Percentiles rank a stretch among this genome's conserved stretches.
Evolutionary conservation across 106 monocot species (phyloP).

Genomic region (Platanthera guangdongensis): DNA sequence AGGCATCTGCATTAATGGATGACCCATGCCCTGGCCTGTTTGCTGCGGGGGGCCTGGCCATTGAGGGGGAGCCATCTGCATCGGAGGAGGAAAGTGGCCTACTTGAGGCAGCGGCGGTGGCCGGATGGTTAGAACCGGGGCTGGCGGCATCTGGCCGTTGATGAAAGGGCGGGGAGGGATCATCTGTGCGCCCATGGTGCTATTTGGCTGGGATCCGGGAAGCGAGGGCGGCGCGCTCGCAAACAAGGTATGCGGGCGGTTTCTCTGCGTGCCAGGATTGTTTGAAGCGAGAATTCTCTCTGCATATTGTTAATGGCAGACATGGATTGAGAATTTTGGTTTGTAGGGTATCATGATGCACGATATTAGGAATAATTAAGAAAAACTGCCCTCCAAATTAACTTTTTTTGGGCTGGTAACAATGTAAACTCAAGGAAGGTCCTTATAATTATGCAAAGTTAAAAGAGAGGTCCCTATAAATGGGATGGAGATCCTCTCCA

Average conservation of each 20-base stretch:
- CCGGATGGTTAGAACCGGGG: slow-evolving; percentile 29
- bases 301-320: slow-evolving; percentile 18
- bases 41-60: slow-evolving; percentile 55
- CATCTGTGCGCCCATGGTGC: slow-evolving; percentile 6
- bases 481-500: too few relatives aligned
- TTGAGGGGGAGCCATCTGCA: slow-evolving; percentile 43
- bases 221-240: slow-evolving; percentile 87
- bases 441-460: too few relatives aligned
- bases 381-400: too few relatives aligned
- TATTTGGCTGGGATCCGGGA: slow-evolving; percentile 27
- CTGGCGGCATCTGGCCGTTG: slow-evolving; percentile 35
- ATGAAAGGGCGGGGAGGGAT: slow-evolving; percentile 49
- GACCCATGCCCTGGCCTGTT: slow-evolving; percentile 15
- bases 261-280: slow-evolving; percentile 64
- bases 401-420: too few relatives aligned
- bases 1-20: slow-evolving; percentile 31
- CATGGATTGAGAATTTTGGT: background rate
- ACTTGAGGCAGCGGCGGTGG: slow-evolving; percentile 36
- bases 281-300: slow-evolving; percentile 84
- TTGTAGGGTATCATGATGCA: too few relatives aligned
- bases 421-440: too few relatives aligned
- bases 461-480: too few relatives aligned
- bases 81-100: slow-evolving; percentile 49
- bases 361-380: too few relatives aligned
- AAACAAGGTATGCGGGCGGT: slow-evolving; percentile 80